Base-by-base conservation (phyloP, 2,329 filamentous ascomycete species). In the Capronia coronata region DNA sequence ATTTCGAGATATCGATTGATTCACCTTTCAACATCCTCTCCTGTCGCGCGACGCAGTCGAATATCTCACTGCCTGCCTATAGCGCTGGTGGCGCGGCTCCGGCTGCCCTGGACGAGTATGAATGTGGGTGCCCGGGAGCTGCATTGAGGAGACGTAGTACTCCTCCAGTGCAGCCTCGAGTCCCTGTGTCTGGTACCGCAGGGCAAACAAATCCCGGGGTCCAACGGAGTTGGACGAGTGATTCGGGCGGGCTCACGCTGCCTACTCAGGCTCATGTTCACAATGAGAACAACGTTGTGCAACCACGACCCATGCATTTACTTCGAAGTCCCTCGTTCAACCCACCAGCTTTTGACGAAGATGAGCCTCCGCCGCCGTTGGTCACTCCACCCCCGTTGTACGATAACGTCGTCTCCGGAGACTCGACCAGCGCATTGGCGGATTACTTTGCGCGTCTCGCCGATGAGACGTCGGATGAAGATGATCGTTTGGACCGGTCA, bases 1-100 rank as follows among this genome's bases (percentile, higher is more conserved):
- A 95, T 64, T 96, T 94, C 59, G 90, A 96, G 67, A 95, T 95
- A 61, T 94, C 88, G 59, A 96, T 96, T 60, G 90, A 96, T 68
- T 95, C 89, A 1, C 90, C 90, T 1, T 91, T 96, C 64, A 91
- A 91, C 54, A 87, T 95, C 39, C 83, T 95, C 41, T 91, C 90
- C 55, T 96, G 90, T 71, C 86, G 86, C 55, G 89, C 90, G n/a
- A 94, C 88, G 0, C 86, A 93, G 65, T 84, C 87, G 43, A 95
- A 95, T 67, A 94, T 86, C 21, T 82, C 82, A 10, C 76, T 95
- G 9, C 90, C 90, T 0, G 85, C 86, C 13, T 96, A 96, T 65
- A 82, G 80, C 7, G 77, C 71, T 48, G 77, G 76, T 8, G 73
- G 76, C 47, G 61, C 65, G 59, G 72, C 71, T 47, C 75, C 64